Evolutionary conservation across 1,284 basidiomycete species (phyloP), one percentile per base, ranked within the genome.

Genomic region (Leccinum subrobustum): DNA sequence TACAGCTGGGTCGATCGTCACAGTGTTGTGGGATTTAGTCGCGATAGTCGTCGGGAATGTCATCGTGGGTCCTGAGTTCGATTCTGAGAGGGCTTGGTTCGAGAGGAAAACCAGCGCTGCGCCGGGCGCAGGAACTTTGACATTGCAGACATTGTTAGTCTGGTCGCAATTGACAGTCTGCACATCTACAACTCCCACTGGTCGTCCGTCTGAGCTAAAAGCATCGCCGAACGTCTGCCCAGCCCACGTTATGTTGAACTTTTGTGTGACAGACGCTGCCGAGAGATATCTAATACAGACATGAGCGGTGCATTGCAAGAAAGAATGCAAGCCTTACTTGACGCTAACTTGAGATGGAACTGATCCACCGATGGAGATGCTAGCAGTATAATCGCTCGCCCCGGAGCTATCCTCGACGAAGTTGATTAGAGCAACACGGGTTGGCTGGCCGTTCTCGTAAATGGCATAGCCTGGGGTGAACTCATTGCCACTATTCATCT

Each of bases 161-260:
- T 70, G 69, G 65, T 81, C 75, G 67, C 86, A 87, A n/a, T 67
- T 59, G 37, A 84, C 75, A 0, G 76, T 78, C 55, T 77, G 69
- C 9, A 84, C 80, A 44, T 78, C 69, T 31, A 83, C 74, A 1
- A 73, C 68, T 27, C 87, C 87, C 52, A 77, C 74, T 11, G 85
- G 77, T 35, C 84, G 81, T 0, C 91, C 91, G 59, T 89, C 88
- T 1, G 84, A 85, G 39, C 77, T 72, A 70, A 89, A 92, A 20
- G 75, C 76, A 6, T 73, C 76, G 16, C 90, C 90, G 61, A 91
- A 83, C 0, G 88, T 91, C 75, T 84, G 86, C 1, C 81, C 81
- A 31, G 83, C 85, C 90, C 91, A 93, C 1, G 86, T 89, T 66
- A 91, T 85, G 71, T 90, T 87, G 63, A 78, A 79, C 68, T 89